phyloP scores from a whole-genome alignment of 306 rosid genomes.

The Vigna mungo region DNA sequence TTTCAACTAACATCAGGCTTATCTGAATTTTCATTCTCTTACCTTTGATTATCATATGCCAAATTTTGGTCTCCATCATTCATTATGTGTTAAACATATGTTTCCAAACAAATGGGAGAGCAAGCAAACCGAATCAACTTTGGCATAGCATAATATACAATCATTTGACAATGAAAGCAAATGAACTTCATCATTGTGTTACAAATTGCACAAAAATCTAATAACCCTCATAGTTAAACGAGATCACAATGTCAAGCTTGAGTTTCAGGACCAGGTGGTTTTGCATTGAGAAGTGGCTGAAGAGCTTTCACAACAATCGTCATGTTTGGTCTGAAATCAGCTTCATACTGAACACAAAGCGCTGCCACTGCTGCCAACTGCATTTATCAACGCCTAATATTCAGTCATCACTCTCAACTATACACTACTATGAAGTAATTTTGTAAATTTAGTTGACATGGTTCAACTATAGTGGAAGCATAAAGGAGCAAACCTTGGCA shows the following conservation, averaged over 20 bases:
- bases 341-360: slow-evolving; percentile 95
- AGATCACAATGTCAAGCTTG: slow-evolving; percentile 49
- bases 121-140: slow-evolving; percentile 33
- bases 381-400: slow-evolving; percentile 44
- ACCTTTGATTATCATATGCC: slow-evolving; percentile 27
- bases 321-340: slow-evolving; percentile 99
- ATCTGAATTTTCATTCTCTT: slow-evolving; percentile 8
- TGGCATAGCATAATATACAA: slow-evolving; percentile 42
- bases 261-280: slow-evolving; percentile 77
- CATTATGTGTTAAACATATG: neutral
- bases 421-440: no score
- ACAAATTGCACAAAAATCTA: slow-evolving; percentile 47
- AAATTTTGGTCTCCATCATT: slow-evolving; percentile 29
- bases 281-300: slow-evolving; percentile 91
- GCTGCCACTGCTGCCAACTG: slow-evolving; percentile 99
- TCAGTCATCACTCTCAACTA: neutral
- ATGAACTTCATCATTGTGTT: slow-evolving; percentile 28
- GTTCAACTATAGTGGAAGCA: no score
- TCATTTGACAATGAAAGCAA: slow-evolving; percentile 17
- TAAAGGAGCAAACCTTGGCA: slow-evolving; percentile 66
- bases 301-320: slow-evolving; percentile 96
- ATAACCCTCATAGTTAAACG: neutral
- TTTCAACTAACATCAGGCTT: slow-evolving; percentile 4
- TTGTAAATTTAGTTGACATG: no score
- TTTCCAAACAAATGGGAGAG: slow-evolving; percentile 34